Evolutionary conservation across 2,329 filamentous ascomycete genomes (phyloP).

Genomic region (Stemphylium lycopersici): DNA sequence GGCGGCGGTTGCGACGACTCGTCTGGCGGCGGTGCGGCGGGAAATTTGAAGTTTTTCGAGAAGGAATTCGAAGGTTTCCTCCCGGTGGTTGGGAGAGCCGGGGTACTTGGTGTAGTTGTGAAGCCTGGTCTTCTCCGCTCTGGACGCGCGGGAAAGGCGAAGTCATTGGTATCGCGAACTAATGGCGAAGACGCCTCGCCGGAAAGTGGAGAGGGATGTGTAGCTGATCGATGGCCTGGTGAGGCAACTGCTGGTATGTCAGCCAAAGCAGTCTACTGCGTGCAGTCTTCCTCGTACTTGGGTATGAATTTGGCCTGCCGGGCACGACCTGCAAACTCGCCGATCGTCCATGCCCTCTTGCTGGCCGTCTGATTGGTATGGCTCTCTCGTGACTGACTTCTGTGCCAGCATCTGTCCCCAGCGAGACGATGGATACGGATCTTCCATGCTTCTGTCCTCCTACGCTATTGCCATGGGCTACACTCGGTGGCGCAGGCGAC

Average conservation of each 20-base stretch:
- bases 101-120: constrained; percentile 50
- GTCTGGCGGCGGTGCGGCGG: constrained; percentile 50
- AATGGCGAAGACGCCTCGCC: constrained; percentile 47
- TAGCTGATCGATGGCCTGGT: constrained; percentile 38
- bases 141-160: constrained; percentile 38
- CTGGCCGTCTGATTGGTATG: constrained; percentile 52
- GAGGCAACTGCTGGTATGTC: constrained; percentile 35
- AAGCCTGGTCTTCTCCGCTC: constrained; percentile 37
- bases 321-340: constrained; percentile 79
- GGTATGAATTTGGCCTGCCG: constrained; percentile 45
- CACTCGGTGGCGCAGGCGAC: constrained; percentile 31
- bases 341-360: constrained; percentile 74
- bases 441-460: constrained; percentile 49
- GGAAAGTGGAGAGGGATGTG: constrained; percentile 52
- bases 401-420: constrained; percentile 52
- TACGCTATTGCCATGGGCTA: constrained; percentile 32
- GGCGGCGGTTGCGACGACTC: constrained; percentile 37
- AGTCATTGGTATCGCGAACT: constrained; percentile 34
- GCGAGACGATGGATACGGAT: constrained; percentile 58
- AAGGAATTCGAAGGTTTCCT: constrained; percentile 51
- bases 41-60: constrained; percentile 63
- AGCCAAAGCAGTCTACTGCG: constrained; percentile 14
- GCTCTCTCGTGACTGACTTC: constrained; percentile 38
- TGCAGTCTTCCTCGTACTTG: constrained; percentile 27
- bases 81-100: constrained; percentile 46